Conservation (phyloP, 163 green algal species). For the Picocystis sp. region DNA sequence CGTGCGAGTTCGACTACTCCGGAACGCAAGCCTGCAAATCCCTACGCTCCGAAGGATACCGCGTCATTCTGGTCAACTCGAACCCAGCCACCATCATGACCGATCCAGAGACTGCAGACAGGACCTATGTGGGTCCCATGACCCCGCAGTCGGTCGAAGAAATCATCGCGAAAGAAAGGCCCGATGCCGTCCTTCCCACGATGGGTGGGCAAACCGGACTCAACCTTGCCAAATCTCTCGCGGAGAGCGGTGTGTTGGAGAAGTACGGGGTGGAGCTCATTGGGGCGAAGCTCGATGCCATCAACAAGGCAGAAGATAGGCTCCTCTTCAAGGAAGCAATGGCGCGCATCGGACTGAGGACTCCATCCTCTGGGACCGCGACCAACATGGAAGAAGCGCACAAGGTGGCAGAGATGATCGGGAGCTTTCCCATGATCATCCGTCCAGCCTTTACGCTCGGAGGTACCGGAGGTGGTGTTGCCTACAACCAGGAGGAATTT, state of each 20-base stretch:
- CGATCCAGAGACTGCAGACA: constrained; percentile 84
- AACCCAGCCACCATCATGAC: constrained; percentile 99
- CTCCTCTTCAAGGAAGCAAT: constrained; percentile 94
- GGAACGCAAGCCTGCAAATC: constrained; percentile 96
- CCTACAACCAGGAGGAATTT: constrained; percentile 96
- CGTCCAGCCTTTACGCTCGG: constrained; percentile 93
- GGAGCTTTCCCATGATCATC: constrained; percentile 92
- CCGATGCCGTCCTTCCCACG: constrained; percentile 92
- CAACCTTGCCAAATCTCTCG: constrained; percentile 86
- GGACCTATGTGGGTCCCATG: constrained; percentile 97
- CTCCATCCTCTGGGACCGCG: constrained; percentile 18
- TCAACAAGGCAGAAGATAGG: constrained; percentile 94
- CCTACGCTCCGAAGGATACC: constrained; percentile 87
- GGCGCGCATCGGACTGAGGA: constrained; percentile 76
- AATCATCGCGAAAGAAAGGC: constrained; percentile 81
- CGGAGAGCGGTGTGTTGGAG: constrained; percentile 42
- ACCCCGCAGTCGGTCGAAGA: constrained; percentile 83
- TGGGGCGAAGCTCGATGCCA: constrained; percentile 91
- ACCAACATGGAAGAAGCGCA: constrained; percentile 21
- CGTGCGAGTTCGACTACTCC: constrained; percentile 99
- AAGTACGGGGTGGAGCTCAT: constrained; percentile 95
- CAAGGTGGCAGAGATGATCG: constrained; percentile 43
- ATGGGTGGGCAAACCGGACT: constrained; percentile 97
- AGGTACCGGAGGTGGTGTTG: constrained; percentile 85
- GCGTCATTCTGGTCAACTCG: constrained; percentile 89